These are phyloP conservation scores for Violaceomyces palustris DNA, from an alignment of 1,284 basidiomycete genomes.

Conservation along the genomic window DNA sequence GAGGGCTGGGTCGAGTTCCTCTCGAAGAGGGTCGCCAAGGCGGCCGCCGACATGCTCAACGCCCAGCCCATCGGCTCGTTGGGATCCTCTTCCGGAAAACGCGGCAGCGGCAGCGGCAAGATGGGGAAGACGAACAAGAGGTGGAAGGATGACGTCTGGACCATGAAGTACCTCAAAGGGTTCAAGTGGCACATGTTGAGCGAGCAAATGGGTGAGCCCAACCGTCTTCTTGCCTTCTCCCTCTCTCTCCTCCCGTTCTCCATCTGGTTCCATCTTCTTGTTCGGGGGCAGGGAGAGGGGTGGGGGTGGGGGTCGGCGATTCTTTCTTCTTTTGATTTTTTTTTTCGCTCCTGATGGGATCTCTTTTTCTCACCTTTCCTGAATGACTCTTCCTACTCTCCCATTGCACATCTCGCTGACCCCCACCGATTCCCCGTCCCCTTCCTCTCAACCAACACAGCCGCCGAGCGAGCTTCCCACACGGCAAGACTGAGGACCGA, in stretches of 20 bases:
- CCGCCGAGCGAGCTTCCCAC: slow-evolving; percentile 86
- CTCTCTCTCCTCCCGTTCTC: no score
- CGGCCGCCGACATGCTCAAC: slow-evolving; percentile 89
- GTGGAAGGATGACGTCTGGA: slow-evolving; percentile 97
- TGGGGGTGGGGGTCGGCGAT: no score
- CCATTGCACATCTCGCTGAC: neutral
- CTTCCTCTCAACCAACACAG: slow-evolving; percentile 56
- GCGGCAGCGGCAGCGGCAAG: slow-evolving; percentile 31
- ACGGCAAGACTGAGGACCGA: slow-evolving; percentile 82
- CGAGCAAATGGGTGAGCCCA: slow-evolving; percentile 94
- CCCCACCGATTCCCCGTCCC: neutral
- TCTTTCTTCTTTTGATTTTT: no score
- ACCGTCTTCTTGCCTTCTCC: no score
- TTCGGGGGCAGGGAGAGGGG: no score
- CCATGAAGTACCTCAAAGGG: slow-evolving; percentile 94
- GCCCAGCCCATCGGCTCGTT: slow-evolving; percentile 74
- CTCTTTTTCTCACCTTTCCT: no score
- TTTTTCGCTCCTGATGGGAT: no score
- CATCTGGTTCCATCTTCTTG: no score
- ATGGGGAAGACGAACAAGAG: slow-evolving; percentile 32
- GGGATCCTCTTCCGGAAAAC: slow-evolving; percentile 20
- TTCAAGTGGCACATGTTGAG: slow-evolving; percentile 99
- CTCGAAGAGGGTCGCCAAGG: slow-evolving; percentile 83
- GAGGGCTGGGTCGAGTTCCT: slow-evolving; percentile 99
- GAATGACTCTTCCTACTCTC: no score